Evolutionary conservation across 129 eudicot genomes (phyloP).

Genomic region (Flaveria trinervia): DNA sequence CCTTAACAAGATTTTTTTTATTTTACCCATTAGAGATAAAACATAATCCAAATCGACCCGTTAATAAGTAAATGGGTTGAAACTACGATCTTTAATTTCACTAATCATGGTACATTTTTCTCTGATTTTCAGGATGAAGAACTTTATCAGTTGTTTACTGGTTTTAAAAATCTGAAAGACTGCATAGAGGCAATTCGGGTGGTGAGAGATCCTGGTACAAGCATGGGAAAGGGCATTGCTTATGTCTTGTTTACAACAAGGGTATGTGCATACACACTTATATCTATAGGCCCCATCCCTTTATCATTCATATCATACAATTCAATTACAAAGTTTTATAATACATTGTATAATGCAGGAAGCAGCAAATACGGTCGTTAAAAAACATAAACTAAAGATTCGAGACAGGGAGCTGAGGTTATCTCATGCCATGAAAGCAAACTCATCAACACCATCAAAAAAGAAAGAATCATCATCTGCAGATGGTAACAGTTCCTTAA

Average conservation of each 20-base stretch:
- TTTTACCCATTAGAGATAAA: neutral
- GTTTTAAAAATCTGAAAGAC: constrained; percentile 61
- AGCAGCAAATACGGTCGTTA: constrained; percentile 44
- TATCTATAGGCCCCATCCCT: neutral
- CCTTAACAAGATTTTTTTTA: neutral
- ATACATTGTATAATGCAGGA: constrained; percentile 25
- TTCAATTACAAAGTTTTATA: neutral
- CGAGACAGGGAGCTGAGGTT: constrained; percentile 45
- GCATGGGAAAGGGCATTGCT: constrained; percentile 96
- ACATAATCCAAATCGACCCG: neutral
- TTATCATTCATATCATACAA: neutral
- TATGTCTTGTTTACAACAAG: constrained; percentile 81
- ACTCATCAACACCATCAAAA: constrained; percentile 25
- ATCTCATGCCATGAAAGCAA: constrained; percentile 44
- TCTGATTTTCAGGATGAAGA: constrained; percentile 71
- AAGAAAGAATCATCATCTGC: constrained; percentile 20
- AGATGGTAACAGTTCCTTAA: constrained; percentile 5
- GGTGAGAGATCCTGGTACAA: constrained; percentile 79
- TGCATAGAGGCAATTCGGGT: constrained; percentile 91
- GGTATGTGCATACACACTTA: constrained; percentile 48
- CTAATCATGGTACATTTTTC: constrained; percentile 3
- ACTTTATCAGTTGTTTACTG: constrained; percentile 64
- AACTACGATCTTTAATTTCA: neutral
- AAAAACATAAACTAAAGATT: constrained; percentile 46
- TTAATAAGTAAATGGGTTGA: neutral